Base-by-base conservation (phyloP, 1,284 basidiomycete species). In the Clitocybe nebularis region DNA sequence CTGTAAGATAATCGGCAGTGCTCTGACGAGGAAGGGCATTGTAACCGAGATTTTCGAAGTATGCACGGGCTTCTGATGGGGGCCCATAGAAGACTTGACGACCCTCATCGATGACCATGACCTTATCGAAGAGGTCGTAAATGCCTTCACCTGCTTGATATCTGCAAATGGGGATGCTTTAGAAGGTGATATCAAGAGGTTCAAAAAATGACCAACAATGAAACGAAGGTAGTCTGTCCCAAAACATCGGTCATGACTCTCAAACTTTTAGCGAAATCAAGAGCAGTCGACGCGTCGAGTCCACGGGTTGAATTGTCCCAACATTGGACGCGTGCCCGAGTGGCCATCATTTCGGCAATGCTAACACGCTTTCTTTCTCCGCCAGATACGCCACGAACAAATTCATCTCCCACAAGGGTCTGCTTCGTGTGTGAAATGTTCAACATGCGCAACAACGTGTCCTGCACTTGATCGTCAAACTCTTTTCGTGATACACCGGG, bases 251-350 rank as follows among this genome's bases (percentile, higher is more conserved):
- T 88, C 72, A 88, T 79, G 10, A 85, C 69, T 14, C 90, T 75
- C 49, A 94, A 64, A 45, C 77, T 75, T 61, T 81, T 83, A 48
- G 72, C 78, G 50, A 84, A 92, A 58, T 89, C 85, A 25, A 93
- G 70, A 0, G 92, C 90, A 3, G 89, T 93, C 19, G 82, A 83
- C 1, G 91, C 87, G 54, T 95, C 92, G 30, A 96, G 74, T 47
- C 93, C 90, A 35, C 89, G 75, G 1, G 88, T 89, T 0, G 85
- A 84, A 52, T 89, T 90, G 61, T 91, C 88, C 81, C 87, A 91
- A 48, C 76, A 80, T 47, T 86, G 78, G n/a, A 92, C 79, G 32
- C 79, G 78, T 17, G 84, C 85, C 34, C 84, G 77, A 4, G 83
- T 85, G 0, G 84, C 77, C 75, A 93, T 82, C 74, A 86, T 87